Evolutionary conservation across 805 yeast genomes (phyloP).

Genomic region (Candida berthetii): DNA sequence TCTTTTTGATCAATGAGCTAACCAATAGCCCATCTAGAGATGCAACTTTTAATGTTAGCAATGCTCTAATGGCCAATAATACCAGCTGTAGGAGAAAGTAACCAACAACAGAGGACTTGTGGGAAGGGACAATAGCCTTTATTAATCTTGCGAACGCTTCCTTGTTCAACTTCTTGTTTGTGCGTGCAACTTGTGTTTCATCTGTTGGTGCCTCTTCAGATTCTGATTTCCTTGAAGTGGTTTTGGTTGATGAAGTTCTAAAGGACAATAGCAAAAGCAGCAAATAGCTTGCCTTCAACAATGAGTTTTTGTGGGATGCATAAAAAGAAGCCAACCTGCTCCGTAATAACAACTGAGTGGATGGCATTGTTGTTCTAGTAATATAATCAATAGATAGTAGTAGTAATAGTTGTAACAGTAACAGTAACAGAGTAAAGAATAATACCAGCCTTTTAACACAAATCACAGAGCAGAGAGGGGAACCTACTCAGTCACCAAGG

Average conservation of each 20-base stretch:
- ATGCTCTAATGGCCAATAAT: conserved; percentile 60
- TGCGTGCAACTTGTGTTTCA: not conserved
- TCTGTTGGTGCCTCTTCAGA: not conserved
- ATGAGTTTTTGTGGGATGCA: not conserved
- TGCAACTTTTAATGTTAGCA: conserved; percentile 77
- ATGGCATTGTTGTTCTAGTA: no score
- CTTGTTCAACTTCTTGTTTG: conserved; percentile 5
- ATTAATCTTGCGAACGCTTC: conserved; percentile 8
- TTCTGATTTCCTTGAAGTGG: not conserved
- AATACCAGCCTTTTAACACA: no score
- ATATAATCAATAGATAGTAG: no score
- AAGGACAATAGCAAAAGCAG: not conserved
- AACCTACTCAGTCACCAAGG: no score
- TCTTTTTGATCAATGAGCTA: conserved; percentile 69
- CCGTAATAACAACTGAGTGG: no score
- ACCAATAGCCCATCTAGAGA: conserved; percentile 81
- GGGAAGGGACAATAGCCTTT: conserved; percentile 14
- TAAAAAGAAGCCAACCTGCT: not conserved
- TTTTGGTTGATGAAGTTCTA: not conserved
- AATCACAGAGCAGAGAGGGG: no score
- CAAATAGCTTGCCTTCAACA: not conserved
- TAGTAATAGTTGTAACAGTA: no score
- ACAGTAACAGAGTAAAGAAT: no score
- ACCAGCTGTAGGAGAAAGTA: conserved; percentile 18
- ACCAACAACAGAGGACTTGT: conserved; percentile 17